Base-by-base conservation (phyloP, 352 stramenopile species). In the Blastocystis sp. region DNA sequence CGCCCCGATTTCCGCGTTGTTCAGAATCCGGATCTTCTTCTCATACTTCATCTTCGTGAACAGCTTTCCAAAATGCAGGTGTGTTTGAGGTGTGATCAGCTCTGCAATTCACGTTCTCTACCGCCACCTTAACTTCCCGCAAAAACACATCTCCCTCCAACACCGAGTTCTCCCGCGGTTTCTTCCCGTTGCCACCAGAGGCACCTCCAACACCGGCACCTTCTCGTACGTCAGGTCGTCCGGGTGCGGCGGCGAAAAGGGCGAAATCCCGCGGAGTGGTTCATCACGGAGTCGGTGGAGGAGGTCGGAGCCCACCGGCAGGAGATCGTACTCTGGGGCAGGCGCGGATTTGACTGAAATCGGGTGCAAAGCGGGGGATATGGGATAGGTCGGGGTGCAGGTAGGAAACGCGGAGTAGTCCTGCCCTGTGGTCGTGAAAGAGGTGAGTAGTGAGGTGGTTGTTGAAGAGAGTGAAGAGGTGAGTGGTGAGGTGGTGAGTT, bases 21-120 rank as follows among this genome's bases (percentile, higher is more conserved):
- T 84, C 38, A 38, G 28, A 9, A 84, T 41, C 19, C 23, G 23
- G 21, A 84, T 66, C 53, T 10, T 28, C 21, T 52, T 23, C 45
- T 84, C 74, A 41, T 84, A 84, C 40, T 59, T 53, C 41, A 28
- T 66, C 38, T 84, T 84, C 2, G 74, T 84, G 38, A 84, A 84
- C 53, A 84, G 74, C 40, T 84, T 84, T 38, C 74, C 74, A 4
- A 84, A 67, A 5, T 66, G 23, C 7, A 84, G 74, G 19, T 64
- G 52, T n/a, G 74, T 84, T 45, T 84, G 74, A 10, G 74, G 45
- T 17, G 74, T 84, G 9, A 28, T 19, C 38, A 84, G 34, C 21
- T 67, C 52, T n/a, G 45, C 74, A 84, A 0, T 28, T 11, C 21
- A 84, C 61, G 45, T 76, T 14, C 48, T 56, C 5, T 56, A 0